phyloP scores from a whole-genome alignment of 306 rosid genomes.

The Vigna hirtella region DNA sequence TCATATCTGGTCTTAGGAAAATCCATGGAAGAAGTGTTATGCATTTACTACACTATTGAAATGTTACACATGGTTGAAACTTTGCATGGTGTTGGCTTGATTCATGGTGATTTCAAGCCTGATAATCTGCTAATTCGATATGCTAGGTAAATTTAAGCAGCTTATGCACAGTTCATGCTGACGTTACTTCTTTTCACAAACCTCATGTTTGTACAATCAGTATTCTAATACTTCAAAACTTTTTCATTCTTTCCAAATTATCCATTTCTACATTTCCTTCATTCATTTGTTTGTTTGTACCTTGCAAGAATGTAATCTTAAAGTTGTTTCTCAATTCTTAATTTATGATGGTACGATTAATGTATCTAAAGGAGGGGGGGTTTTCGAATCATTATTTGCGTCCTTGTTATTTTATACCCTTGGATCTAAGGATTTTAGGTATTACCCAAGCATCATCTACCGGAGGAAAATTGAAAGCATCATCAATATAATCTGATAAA shows the following conservation, averaged over 20 bases:
- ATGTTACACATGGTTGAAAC: constrained; percentile 87
- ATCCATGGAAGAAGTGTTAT: constrained; percentile 88
- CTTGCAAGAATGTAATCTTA: constrained; percentile 28
- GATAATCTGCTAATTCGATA: constrained; percentile 93
- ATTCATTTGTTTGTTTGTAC: constrained; percentile 11
- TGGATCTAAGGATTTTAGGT: constrained; percentile 1
- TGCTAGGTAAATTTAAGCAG: constrained; percentile 62
- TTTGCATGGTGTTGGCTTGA: constrained; percentile 77
- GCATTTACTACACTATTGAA: constrained; percentile 87
- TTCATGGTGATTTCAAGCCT: constrained; percentile 99
- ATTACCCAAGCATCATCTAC: constrained; percentile 24
- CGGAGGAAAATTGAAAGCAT: constrained; percentile 29
- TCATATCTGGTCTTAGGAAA: constrained; percentile 68
- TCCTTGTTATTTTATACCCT: constrained; percentile 12
- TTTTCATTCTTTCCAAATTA: constrained; percentile 2
- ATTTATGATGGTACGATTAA: constrained; percentile 18
- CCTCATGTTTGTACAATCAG: constrained; percentile 32
- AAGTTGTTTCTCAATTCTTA: constrained; percentile 25
- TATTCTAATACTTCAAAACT: constrained; percentile 13
- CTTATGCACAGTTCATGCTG: constrained; percentile 35
- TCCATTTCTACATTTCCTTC: constrained; percentile 13
- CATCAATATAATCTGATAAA: constrained; percentile 18
- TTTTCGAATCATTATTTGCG: constrained; percentile 12
- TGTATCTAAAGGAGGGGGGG: not conserved
- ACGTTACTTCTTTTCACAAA: constrained; percentile 28